Evolutionary conservation across 2,329 filamentous ascomycete genomes (phyloP).

Genomic region (Trichothecium sympodiale): DNA sequence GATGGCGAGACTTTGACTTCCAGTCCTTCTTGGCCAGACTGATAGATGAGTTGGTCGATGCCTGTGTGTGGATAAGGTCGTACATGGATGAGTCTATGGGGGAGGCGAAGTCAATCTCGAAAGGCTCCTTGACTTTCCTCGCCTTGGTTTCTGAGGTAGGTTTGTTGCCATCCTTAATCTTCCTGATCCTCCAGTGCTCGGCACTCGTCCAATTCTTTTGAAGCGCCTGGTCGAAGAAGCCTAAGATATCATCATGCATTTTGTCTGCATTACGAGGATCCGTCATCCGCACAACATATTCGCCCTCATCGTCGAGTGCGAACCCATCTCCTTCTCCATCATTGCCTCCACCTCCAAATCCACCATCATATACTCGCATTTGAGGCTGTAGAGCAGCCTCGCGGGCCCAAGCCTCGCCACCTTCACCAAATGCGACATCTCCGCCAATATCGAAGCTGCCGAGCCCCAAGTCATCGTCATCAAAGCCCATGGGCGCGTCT

Average conservation of each 20-base stretch:
- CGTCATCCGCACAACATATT: slow-evolving; percentile 72
- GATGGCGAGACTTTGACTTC: slow-evolving; percentile 85
- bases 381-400: slow-evolving; percentile 82
- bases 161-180: slow-evolving; percentile 73
- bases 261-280: slow-evolving; percentile 53
- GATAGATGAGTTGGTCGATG: slow-evolving; percentile 69
- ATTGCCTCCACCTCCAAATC: slow-evolving; percentile 43
- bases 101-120: slow-evolving; percentile 82
- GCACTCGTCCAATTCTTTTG: slow-evolving; percentile 97
- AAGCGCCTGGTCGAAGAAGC: slow-evolving; percentile 92
- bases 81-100: slow-evolving; percentile 61
- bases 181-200: slow-evolving; percentile 96
- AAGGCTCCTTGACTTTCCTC: slow-evolving; percentile 91
- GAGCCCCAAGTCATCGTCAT: slow-evolving; percentile 57
- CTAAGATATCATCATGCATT: slow-evolving; percentile 86
- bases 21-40: slow-evolving; percentile 87
- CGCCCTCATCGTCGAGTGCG: slow-evolving; percentile 43
- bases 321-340: slow-evolving; percentile 25
- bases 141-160: slow-evolving; percentile 47
- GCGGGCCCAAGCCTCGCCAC: slow-evolving; percentile 88
- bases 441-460: slow-evolving; percentile 60
- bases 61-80: slow-evolving; percentile 71
- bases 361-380: slow-evolving; percentile 64
- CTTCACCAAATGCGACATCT: slow-evolving; percentile 84
- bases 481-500: slow-evolving; percentile 70